Evolutionary conservation across 2,329 filamentous ascomycete species (phyloP).

Genomic region (Pseudogymnoascus pannorum): DNA sequence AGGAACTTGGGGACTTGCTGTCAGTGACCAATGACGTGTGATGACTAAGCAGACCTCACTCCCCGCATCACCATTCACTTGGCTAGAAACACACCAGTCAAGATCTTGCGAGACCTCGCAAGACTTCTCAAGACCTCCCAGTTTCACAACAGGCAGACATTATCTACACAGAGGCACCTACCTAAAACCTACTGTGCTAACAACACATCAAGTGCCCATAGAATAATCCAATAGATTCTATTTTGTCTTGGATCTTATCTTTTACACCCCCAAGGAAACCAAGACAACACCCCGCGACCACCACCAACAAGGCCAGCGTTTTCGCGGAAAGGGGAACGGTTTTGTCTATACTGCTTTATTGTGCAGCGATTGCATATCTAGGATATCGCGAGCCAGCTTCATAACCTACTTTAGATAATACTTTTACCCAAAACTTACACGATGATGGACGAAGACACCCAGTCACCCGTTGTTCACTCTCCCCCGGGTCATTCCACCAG

Average conservation of each 20-base stretch:
- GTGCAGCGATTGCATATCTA: not conserved
- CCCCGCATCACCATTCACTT: constrained; percentile 8
- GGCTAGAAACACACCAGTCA: not conserved
- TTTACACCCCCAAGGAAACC: not conserved
- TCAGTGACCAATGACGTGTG: not conserved
- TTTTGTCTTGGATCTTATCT: not conserved
- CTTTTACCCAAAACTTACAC: not conserved
- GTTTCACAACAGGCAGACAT: not conserved
- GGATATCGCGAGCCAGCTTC: not conserved
- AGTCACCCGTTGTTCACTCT: constrained; percentile 20
- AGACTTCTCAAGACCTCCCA: not conserved
- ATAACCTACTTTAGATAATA: not conserved
- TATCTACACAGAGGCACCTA: not conserved
- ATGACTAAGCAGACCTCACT: constrained; percentile 1
- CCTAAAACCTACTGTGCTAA: not conserved
- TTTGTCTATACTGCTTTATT: not conserved
- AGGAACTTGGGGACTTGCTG: not conserved
- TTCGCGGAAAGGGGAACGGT: not conserved
- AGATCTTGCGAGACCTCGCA: not conserved
- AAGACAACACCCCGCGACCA: not conserved
- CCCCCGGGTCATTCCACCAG: constrained; percentile 28
- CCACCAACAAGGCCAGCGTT: not conserved
- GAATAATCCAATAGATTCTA: not conserved
- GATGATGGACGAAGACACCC: constrained; percentile 22
- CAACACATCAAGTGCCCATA: not conserved